Evolutionary conservation across 1,284 basidiomycete species (phyloP).

Genomic region (Sporisorium iseilematis-ciliati): DNA sequence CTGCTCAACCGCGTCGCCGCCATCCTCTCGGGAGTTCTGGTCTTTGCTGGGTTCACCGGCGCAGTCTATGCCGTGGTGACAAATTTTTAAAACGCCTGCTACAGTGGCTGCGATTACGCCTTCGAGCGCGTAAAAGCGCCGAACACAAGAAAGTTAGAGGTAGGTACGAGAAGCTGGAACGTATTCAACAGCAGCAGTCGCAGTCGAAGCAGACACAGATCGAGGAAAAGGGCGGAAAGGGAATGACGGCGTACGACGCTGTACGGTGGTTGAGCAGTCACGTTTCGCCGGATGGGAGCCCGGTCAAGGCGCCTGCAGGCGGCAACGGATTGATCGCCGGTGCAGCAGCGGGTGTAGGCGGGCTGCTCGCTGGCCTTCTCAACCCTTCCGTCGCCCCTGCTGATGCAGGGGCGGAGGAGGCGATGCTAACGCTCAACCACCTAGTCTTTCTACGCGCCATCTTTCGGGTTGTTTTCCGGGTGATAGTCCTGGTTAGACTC

Average conservation of each 20-base stretch:
- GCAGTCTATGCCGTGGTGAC: slow-evolving; percentile 52
- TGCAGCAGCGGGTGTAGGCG: slow-evolving; percentile 18
- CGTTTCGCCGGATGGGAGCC: slow-evolving; percentile 2
- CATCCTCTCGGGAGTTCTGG: slow-evolving; percentile 44
- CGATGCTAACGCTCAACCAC: slow-evolving; percentile 14
- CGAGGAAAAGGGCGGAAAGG: not conserved
- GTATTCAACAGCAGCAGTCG: slow-evolving; percentile 29
- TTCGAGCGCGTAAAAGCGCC: slow-evolving; percentile 1
- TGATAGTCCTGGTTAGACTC: slow-evolving; percentile 31
- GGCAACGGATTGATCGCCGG: slow-evolving; percentile 16
- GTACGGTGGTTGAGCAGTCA: slow-evolving; percentile 22
- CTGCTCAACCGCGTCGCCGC: slow-evolving; percentile 57
- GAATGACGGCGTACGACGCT: slow-evolving; percentile 27
- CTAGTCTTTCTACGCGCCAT: slow-evolving; percentile 34
- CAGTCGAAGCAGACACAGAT: slow-evolving; percentile 4
- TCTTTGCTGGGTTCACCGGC: slow-evolving; percentile 52
- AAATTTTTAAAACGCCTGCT: slow-evolving; percentile 64
- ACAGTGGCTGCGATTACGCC: slow-evolving; percentile 27
- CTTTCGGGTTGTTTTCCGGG: slow-evolving; percentile 38
- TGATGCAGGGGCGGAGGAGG: not conserved
- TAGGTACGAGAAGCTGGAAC: slow-evolving; percentile 43
- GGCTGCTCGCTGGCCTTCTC: slow-evolving; percentile 19
- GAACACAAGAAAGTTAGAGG: slow-evolving; percentile 20
- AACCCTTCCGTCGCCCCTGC: slow-evolving; percentile 3
- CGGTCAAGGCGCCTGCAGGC: not conserved